phyloP scores from a whole-genome alignment of 305 asterid species.

The Fraxinus ornus region DNA sequence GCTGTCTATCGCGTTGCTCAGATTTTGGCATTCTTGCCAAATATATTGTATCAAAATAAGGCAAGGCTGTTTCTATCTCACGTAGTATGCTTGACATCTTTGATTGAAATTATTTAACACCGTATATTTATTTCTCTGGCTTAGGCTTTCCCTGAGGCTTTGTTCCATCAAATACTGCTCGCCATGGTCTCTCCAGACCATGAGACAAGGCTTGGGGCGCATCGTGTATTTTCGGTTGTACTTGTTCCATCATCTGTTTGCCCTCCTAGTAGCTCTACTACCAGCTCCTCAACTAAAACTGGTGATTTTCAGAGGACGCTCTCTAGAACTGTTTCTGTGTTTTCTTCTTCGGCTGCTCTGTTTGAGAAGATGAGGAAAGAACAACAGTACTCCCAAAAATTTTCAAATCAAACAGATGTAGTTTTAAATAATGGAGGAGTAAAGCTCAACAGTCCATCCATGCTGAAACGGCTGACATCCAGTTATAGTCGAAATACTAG shows the following conservation, averaged over 20 bases:
- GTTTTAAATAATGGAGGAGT: conserved; percentile 31
- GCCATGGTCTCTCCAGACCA: conserved; percentile 78
- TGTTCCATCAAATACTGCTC: conserved; percentile 71
- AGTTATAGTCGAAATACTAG: conserved; percentile 50
- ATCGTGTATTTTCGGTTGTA: conserved; percentile 74
- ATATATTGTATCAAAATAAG: conserved; percentile 69
- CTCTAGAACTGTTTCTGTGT: conserved; percentile 71
- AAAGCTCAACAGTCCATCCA: conserved; percentile 44
- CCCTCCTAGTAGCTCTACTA: conserved; percentile 41
- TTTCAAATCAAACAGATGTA: conserved; percentile 42
- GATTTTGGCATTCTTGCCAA: conserved; percentile 77
- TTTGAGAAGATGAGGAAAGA: conserved; percentile 59
- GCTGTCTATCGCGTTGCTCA: conserved; percentile 84
- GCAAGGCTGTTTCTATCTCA: conserved; percentile 39
- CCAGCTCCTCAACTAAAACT: conserved; percentile 25
- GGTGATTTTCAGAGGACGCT: conserved; percentile 58
- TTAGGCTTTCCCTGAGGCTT: conserved; percentile 83
- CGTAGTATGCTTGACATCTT: conserved; percentile 10
- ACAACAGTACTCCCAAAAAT: conserved; percentile 25
- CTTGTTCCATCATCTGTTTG: conserved; percentile 80
- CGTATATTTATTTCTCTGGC: conserved; percentile 15
- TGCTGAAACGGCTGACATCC: conserved; percentile 54
- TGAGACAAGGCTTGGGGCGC: conserved; percentile 76
- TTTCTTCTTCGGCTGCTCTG: conserved; percentile 78
- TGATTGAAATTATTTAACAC: conserved; percentile 12